These are phyloP conservation scores for Beauveria asiatica DNA, from an alignment of 2,329 filamentous ascomycete genomes.

Conservation along the genomic window DNA sequence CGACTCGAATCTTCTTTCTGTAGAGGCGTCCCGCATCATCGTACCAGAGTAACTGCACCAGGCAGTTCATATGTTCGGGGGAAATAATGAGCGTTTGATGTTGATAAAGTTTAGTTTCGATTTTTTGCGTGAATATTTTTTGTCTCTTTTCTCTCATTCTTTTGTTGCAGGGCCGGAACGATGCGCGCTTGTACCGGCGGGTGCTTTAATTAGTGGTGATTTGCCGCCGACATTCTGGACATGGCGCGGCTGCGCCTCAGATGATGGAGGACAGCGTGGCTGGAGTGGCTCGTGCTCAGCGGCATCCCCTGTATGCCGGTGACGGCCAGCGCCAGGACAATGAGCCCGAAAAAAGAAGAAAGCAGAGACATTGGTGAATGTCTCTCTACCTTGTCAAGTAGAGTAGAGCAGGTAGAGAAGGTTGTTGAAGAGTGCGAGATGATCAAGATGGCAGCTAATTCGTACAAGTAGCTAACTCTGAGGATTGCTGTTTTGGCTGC, in stretches of 20 bases:
- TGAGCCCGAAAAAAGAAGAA: slow-evolving; percentile 1
- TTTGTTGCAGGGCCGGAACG: neutral
- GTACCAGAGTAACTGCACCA: neutral
- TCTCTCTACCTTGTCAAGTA: neutral
- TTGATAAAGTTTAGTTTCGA: neutral
- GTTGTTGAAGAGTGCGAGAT: neutral
- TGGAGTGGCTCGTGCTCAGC: neutral
- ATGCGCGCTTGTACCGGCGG: neutral
- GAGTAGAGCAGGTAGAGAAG: too few species aligned
- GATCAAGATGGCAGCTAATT: neutral
- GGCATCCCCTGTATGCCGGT: neutral
- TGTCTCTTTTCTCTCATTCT: neutral
- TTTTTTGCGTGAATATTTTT: neutral
- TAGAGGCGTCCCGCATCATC: too few species aligned
- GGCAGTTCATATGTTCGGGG: too few species aligned
- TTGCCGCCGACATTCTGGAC: slow-evolving; percentile 4
- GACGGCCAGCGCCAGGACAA: slow-evolving; percentile 5
- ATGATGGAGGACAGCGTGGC: neutral
- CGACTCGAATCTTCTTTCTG: too few species aligned
- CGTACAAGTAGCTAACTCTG: too few species aligned
- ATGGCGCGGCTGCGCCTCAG: slow-evolving; percentile 5
- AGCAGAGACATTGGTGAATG: neutral
- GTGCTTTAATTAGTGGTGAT: neutral
- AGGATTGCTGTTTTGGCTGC: neutral
- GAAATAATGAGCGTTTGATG: too few species aligned